Evolutionary conservation across 2,329 filamentous ascomycete genomes (phyloP), one percentile per base, ranked within the genome.

Genomic region (Lecanicillium sp.): DNA sequence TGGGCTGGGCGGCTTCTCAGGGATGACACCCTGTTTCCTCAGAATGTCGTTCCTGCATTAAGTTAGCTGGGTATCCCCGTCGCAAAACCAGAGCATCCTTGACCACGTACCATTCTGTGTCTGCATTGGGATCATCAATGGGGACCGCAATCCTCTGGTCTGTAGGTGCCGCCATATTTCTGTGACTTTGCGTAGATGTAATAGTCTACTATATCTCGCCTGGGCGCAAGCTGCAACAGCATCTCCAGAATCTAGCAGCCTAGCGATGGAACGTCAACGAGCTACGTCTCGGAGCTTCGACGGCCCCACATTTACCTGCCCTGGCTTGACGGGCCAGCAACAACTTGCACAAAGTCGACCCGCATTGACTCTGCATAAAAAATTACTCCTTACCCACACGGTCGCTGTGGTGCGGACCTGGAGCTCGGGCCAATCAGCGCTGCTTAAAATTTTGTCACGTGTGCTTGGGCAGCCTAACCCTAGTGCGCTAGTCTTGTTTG

Each of bases 1-100:
- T 3, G 92, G 92, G 33, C 90, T 95, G 3, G 89, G 88, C 0
- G 90, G 88, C 59, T 95, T 97, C 60, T 97, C 89, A n/a, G 92
- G 92, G 45, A 98, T 97, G 49, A 98, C 74, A 49, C 88, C 87
- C 69, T 98, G 88, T 62, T 94, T 94, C 51, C 92, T 86, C 42
- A 98, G 80, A 55, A 98, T 98, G 51, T 98, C 92, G 60, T 98
- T 98, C 89, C 89, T 96, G 49, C 42, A 35, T 9, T 13, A 10
- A 20, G 10, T 19, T 22, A 20, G 33, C 20, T 13, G 20, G 33
- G 13, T 19, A 19, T 7, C 18, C 11, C 18, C 33, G n/a, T 35
- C 13, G 5, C 18, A 13, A 35, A 13, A 10, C n/a, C 10, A 4
- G 18, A 35, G 22, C 13, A 5, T 20, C 49, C 53, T 49, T 49